Conservation (phyloP, 2,329 filamentous ascomycete species). For the Colletotrichum chlorophyti region DNA sequence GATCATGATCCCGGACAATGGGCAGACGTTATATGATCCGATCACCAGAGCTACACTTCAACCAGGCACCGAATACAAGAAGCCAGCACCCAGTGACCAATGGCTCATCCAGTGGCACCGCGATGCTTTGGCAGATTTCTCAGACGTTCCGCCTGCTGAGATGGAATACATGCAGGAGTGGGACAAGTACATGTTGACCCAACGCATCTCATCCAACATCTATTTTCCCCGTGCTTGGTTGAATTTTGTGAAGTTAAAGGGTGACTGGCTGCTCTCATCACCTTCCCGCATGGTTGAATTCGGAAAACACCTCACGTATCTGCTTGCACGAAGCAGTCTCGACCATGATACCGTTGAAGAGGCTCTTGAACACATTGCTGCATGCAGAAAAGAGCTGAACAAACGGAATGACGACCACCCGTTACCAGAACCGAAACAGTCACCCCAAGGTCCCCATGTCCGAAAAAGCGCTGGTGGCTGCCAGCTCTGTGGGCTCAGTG, state of each 20-base stretch:
- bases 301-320: slow-evolving; percentile 58
- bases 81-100: slow-evolving; percentile 51
- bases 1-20: slow-evolving; percentile 54
- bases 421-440: slow-evolving; percentile 32
- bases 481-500: slow-evolving; percentile 53
- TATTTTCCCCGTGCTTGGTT: slow-evolving; percentile 60
- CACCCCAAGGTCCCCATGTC: slow-evolving; percentile 42
- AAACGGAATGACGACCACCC: slow-evolving; percentile 7
- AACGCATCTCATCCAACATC: slow-evolving; percentile 57
- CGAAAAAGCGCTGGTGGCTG: slow-evolving; percentile 54
- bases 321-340: slow-evolving; percentile 56
- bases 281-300: slow-evolving; percentile 59
- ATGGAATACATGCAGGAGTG: slow-evolving; percentile 66
- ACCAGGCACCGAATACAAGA: slow-evolving; percentile 52
- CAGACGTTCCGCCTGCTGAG: slow-evolving; percentile 59
- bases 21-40: slow-evolving; percentile 62
- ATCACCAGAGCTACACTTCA: slow-evolving; percentile 60
- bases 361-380: slow-evolving; percentile 50
- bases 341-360: slow-evolving; percentile 50
- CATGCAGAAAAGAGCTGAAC: slow-evolving; percentile 43
- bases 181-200: slow-evolving; percentile 61
- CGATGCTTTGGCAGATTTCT: slow-evolving; percentile 63
- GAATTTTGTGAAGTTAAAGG: slow-evolving; percentile 57
- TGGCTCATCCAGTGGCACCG: slow-evolving; percentile 67
- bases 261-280: slow-evolving; percentile 57